Evolutionary conservation across 768 basidiomycete genomes (phyloP), one percentile per base, ranked within the genome.

Genomic region (Strobilomyces confusus): DNA sequence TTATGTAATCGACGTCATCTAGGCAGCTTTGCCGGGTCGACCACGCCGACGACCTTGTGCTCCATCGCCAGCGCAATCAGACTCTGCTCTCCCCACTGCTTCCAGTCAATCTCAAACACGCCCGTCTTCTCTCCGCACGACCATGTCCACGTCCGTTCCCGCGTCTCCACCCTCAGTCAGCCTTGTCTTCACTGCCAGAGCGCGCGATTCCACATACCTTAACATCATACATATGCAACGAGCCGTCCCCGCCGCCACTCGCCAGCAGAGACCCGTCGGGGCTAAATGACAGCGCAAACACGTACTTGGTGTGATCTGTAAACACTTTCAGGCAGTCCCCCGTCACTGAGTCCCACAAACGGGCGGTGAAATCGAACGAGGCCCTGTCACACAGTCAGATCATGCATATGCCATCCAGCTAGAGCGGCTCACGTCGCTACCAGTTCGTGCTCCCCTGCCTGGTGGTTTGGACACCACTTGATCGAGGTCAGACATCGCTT

Each of bases 41-140:
- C 75, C 32, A 90, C 75, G 6, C 80, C 86, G n/a, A 89, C 86
- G 33, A 77, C 70, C 48, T 77, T 76, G 55, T 80, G 82, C 67
- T 88, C 86, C 62, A 90, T 70, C 19, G 86, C 85, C 58, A 90
- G 64, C 5, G 86, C 85, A 61, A 90, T 76, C 34, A 88, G 76
- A 65, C 84, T 81, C 37, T 79, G 65, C 12, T 72, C 66, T 26
- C 70, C 75, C 56, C 77, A 76, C 34, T 73, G 73, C 66, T 83
- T 84, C 88, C 88, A 90, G 62, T 83, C 83, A 52, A 89, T 82
- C 67, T 89, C 88, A 58, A 87, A 90, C 22, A 90, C 78, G 9
- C 85, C 82, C 11, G 80, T 81, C 60, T 78, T 82, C 32, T 80
- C 80, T 26, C 79, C 81, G 5, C 79, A 79, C 52, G 73, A 79